Base-by-base conservation (phyloP, 768 basidiomycete species). In the Leccinum rimulosum region DNA sequence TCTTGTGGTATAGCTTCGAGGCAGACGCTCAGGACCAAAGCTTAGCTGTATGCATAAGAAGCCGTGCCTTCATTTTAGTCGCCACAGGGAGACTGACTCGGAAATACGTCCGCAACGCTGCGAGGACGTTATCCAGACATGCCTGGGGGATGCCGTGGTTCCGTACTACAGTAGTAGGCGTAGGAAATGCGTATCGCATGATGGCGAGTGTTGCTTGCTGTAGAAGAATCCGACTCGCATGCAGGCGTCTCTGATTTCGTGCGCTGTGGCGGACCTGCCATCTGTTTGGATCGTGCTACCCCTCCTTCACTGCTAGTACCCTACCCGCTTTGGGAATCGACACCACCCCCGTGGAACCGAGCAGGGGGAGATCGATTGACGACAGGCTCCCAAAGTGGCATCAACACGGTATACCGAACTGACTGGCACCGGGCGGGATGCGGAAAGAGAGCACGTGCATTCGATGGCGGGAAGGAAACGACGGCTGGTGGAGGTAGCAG, bases 201-300 rank as follows among this genome's bases (percentile, higher is more conserved):
- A 53, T 27, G 35, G 40, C 6, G 19, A 10, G 19, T 15, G 10
- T 19, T 47, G 11, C 75, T 19, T 62, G 88, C 88, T 82, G 65
- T 94, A 95, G 71, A 95, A 90, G 69, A 95, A 94, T 1, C 93
- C 93, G 6, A 91, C 90, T 55, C 83, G 80, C 56, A 91, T 84
- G 63, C 90, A 93, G 0, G 93, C 92, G 61, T 89, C 80, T 56
- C 87, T 79, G 45, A 95, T 80, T 60, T 83, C 72, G 22, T 74
- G 67, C 0, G 85, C 89, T 3, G 93, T 72, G 3, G 68, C 71
- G 54, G 69, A 68, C 45, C 82, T 79, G 22, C 74, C 69, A 40
- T 68, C 63, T 65, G n/a, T 69, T 59, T 7, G 70, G 68, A 25
- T 25, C 25, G 25, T 25, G 30, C 30, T 30, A 30, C 28, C 28